Conservation (phyloP, 495 filamentous ascomycete genomes). For the Gamarada debralockiae region DNA sequence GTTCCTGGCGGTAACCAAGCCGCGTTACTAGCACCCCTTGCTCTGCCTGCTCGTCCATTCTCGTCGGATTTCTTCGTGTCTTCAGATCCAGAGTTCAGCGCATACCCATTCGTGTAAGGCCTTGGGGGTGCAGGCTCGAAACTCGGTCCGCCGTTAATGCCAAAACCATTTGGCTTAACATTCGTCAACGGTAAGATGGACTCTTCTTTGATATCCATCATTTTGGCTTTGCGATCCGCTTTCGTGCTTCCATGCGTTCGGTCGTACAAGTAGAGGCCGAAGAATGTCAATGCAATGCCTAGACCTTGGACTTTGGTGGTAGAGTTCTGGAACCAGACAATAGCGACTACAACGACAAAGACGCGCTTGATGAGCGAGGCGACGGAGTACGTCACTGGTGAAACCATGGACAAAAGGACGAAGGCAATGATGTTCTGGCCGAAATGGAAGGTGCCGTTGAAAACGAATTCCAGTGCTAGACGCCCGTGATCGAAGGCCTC, state of each 20-base stretch:
- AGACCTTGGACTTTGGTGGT: conserved; percentile 79
- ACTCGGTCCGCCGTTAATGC: too few species aligned
- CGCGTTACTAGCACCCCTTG: conserved; percentile 54
- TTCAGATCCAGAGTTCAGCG: conserved; percentile 31
- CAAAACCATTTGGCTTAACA: conserved; percentile 12
- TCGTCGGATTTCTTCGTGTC: conserved; percentile 62
- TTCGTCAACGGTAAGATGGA: conserved; percentile 57
- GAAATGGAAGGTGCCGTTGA: conserved; percentile 97
- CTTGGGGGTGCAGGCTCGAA: too few species aligned
- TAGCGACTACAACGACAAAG: conserved; percentile 91
- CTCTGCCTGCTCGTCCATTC: conserved; percentile 37
- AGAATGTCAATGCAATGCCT: conserved; percentile 84
- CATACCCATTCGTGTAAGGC: not conserved
- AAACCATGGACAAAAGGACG: conserved; percentile 82
- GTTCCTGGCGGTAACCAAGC: conserved; percentile 71
- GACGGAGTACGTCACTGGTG: conserved; percentile 95
- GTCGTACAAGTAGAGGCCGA: conserved; percentile 95
- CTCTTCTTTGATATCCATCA: conserved; percentile 45
- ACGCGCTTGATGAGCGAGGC: conserved; percentile 94
- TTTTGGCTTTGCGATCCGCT: conserved; percentile 66
- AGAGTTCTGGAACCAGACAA: conserved; percentile 90
- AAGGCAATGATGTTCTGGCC: conserved; percentile 95
- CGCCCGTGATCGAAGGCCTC: conserved; percentile 75
- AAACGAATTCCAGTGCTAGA: conserved; percentile 80
- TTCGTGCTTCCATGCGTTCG: conserved; percentile 81